These are phyloP conservation scores for Neurospora pannonica DNA, from an alignment of 495 filamentous ascomycete species.

Conservation along the genomic window DNA sequence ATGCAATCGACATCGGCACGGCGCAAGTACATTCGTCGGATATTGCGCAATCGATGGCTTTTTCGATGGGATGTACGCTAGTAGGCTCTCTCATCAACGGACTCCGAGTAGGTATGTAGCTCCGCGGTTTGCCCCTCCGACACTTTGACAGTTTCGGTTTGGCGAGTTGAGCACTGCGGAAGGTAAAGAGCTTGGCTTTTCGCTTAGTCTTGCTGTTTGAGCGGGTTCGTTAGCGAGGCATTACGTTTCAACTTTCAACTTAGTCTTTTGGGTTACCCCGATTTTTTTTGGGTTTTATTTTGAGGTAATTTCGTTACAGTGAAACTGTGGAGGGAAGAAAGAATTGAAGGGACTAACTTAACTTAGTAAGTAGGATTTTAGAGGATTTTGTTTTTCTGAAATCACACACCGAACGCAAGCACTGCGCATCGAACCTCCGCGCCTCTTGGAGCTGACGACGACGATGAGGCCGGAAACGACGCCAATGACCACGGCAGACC, in stretches of 20 bases:
- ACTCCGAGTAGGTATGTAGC: background rate
- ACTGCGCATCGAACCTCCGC: background rate
- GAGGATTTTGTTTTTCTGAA: background rate
- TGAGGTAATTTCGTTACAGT: background rate
- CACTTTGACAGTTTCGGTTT: background rate
- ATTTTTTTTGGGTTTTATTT: background rate
- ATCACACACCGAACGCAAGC: background rate
- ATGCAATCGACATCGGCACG: conserved; percentile 50
- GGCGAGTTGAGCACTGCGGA: background rate
- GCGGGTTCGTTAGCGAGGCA: background rate
- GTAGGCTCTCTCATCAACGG: background rate
- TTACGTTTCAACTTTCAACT: background rate
- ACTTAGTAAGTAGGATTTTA: background rate
- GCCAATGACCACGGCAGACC: background rate
- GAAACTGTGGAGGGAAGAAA: background rate
- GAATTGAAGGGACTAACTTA: background rate
- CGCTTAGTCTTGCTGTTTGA: background rate
- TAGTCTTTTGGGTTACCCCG: background rate
- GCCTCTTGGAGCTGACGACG: background rate
- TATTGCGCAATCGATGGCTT: background rate
- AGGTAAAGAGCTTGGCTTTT: background rate
- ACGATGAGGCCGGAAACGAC: background rate
- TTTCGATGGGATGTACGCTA: background rate
- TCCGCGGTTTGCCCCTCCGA: background rate
- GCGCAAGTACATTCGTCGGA: conserved; percentile 68